Percentiles rank a stretch among this genome's conserved stretches.
Conservation (phyloP, 306 rosid species). For the Cicer judaicum region DNA sequence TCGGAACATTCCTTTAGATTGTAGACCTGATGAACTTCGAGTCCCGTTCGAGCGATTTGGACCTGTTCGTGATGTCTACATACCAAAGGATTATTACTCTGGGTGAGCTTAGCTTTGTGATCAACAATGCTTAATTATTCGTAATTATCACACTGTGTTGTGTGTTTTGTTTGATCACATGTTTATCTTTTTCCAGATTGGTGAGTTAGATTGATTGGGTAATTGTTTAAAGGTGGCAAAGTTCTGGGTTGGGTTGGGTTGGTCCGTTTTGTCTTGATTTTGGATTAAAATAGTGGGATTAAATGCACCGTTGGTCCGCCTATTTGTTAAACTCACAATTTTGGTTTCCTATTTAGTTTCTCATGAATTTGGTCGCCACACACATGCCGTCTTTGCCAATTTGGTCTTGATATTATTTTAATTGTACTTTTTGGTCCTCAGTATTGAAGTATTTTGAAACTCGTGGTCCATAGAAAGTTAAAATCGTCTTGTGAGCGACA, state of each 20-base stretch:
- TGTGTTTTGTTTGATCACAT: background rate
- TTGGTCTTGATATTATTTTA: background rate
- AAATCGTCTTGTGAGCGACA: background rate
- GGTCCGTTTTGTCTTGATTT: conserved; percentile 31
- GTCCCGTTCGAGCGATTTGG: conserved; percentile 92
- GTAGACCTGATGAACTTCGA: conserved; percentile 83
- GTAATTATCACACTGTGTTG: background rate
- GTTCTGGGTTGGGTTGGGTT: conserved; percentile 43
- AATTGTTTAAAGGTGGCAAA: conserved; percentile 40
- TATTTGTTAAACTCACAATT: background rate
- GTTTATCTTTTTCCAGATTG: conserved; percentile 35
- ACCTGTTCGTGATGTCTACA: conserved; percentile 89
- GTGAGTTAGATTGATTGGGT: conserved; percentile 26
- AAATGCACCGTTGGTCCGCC: background rate
- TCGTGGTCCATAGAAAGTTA: background rate
- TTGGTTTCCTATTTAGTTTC: background rate
- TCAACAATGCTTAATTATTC: background rate
- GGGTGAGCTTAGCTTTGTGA: conserved; percentile 63
- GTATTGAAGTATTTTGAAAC: background rate
- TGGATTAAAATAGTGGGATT: background rate
- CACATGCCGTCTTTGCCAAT: background rate
- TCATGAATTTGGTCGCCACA: background rate
- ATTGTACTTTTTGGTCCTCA: background rate
- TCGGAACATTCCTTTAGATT: conserved; percentile 82
- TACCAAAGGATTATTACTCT: conserved; percentile 92